phyloP scores from a whole-genome alignment of 2,329 filamentous ascomycete species.

The Colletotrichum sp. region DNA sequence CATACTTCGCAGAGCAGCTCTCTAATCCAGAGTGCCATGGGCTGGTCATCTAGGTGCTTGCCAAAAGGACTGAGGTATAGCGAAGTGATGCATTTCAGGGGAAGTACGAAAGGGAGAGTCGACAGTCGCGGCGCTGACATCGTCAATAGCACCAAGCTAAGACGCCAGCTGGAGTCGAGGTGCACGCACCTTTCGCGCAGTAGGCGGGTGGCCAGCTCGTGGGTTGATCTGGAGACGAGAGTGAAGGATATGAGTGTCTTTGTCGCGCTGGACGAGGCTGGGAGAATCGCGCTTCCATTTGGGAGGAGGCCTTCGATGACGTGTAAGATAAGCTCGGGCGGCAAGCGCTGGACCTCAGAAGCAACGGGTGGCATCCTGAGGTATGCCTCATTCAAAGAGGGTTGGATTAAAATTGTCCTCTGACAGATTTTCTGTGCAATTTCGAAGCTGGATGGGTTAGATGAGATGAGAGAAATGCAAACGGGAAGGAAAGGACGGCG shows the following conservation, averaged over 20 bases:
- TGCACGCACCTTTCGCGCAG: constrained; percentile 51
- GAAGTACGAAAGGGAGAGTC: constrained; percentile 13
- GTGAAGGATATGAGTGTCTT: constrained; percentile 50
- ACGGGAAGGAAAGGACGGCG: background rate
- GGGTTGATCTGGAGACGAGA: constrained; percentile 46
- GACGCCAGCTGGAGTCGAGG: constrained; percentile 42
- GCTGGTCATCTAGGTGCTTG: constrained; percentile 40
- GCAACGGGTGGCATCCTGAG: background rate
- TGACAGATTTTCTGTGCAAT: background rate
- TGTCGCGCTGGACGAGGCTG: constrained; percentile 38
- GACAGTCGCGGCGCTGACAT: constrained; percentile 24
- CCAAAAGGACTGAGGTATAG: constrained; percentile 47
- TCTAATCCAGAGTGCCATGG: constrained; percentile 42
- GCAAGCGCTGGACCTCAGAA: constrained; percentile 25
- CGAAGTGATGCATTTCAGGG: constrained; percentile 39
- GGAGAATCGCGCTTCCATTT: constrained; percentile 34
- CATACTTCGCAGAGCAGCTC: constrained; percentile 47
- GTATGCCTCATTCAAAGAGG: background rate
- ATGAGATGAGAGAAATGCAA: background rate
- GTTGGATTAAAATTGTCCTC: background rate
- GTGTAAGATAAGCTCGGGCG: constrained; percentile 38
- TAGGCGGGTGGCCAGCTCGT: constrained; percentile 42
- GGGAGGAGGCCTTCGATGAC: constrained; percentile 39
- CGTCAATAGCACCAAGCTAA: constrained; percentile 37
- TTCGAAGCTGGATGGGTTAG: background rate